Percentiles rank a stretch among this genome's conserved stretches.
Evolutionary conservation across 2,329 filamentous ascomycete species (phyloP).

Genomic region (Ophiostoma sp.): DNA sequence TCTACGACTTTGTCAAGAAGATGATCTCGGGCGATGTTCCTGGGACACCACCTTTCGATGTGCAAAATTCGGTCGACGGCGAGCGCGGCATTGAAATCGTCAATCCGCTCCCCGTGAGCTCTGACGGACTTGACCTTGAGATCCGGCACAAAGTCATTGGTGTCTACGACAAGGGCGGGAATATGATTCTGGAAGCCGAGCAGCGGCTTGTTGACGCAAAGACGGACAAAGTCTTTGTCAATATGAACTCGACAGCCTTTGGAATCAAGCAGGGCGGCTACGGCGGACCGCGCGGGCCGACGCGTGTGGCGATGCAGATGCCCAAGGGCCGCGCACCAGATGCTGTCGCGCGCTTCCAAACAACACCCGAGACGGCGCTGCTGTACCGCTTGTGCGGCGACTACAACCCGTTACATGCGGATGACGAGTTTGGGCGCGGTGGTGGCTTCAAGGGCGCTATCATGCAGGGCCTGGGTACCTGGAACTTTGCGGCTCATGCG

Average conservation of each 20-base stretch:
- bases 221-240: conserved; percentile 37
- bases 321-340: conserved; percentile 36
- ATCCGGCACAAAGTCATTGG: conserved; percentile 40
- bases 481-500: conserved; percentile 44
- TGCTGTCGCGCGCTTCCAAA: conserved; percentile 37
- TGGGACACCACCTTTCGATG: conserved; percentile 39
- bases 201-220: conserved; percentile 38
- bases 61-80: conserved; percentile 40
- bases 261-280: conserved; percentile 45
- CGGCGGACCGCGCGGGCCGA: conserved; percentile 39
- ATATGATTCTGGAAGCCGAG: conserved; percentile 42
- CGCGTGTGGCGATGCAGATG: conserved; percentile 32
- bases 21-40: conserved; percentile 36
- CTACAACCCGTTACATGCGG: conserved; percentile 45
- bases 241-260: conserved; percentile 39
- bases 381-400: conserved; percentile 45
- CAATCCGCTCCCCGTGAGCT: conserved; percentile 35
- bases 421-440: conserved; percentile 39
- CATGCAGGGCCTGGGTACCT: conserved; percentile 44
- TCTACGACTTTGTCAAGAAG: conserved; percentile 40
- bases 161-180: conserved; percentile 43
- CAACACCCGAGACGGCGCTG: conserved; percentile 38
- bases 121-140: conserved; percentile 37
- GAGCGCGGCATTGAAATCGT: conserved; percentile 40
- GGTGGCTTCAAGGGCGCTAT: conserved; percentile 45